Evolutionary conservation across 169 alveolate genomes (phyloP).

Genomic region (Cryptosporidium meleagridis): DNA sequence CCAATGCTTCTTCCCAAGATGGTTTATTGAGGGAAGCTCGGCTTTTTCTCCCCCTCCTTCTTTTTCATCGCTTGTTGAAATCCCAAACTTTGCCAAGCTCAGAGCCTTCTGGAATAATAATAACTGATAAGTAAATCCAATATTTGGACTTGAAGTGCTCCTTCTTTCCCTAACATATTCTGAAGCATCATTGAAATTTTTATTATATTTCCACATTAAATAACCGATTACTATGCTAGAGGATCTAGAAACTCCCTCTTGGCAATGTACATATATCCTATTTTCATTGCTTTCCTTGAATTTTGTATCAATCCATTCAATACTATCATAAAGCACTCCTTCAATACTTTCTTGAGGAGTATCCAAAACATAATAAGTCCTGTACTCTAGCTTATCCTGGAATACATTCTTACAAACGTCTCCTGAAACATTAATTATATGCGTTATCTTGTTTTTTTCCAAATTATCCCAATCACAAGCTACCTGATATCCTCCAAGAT

Average conservation of each 20-base stretch:
- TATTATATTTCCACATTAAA: slow-evolving; percentile 76
- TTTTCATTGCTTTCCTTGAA: slow-evolving; percentile 50
- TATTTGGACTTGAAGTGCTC: slow-evolving; percentile 77
- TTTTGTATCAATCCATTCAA: slow-evolving; percentile 59
- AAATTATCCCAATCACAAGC: slow-evolving; percentile 38
- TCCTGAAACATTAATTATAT: slow-evolving; percentile 76
- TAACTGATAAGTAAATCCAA: slow-evolving; percentile 77
- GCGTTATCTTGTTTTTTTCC: slow-evolving; percentile 62
- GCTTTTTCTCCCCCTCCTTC: neutral
- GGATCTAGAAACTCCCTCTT: slow-evolving; percentile 79
- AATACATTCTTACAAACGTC: slow-evolving; percentile 73
- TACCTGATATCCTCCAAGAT: slow-evolving; percentile 75
- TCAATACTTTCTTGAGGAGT: slow-evolving; percentile 76
- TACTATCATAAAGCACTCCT: slow-evolving; percentile 71
- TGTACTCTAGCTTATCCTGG: slow-evolving; percentile 31
- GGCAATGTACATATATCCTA: slow-evolving; percentile 78
- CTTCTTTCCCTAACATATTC: slow-evolving; percentile 79
- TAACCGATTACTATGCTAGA: slow-evolving; percentile 78
- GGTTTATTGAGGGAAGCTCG: neutral
- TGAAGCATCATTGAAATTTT: slow-evolving; percentile 76
- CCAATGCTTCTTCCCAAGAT: slow-evolving; percentile 14
- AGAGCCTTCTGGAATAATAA: slow-evolving; percentile 53
- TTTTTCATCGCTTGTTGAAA: neutral
- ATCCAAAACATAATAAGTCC: slow-evolving; percentile 76
- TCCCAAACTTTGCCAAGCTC: neutral